phyloP scores from a whole-genome alignment of 495 filamentous ascomycete genomes.

The Rostrohypoxylon terebratum region DNA sequence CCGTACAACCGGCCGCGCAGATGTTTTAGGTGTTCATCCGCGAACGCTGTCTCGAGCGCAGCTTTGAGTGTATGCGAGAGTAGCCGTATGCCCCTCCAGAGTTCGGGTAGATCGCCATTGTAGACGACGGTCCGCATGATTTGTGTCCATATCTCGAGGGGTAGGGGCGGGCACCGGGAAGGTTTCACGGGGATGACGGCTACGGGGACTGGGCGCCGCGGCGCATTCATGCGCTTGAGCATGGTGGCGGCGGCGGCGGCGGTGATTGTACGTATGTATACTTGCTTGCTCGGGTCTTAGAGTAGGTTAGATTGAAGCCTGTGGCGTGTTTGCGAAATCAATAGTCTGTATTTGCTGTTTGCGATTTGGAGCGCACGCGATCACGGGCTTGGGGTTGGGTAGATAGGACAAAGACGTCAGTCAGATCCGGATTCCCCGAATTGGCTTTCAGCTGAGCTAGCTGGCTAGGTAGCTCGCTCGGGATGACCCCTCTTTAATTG shows the following conservation, averaged over 20 bases:
- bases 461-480: neutral
- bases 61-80: slow-evolving; percentile 35
- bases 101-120: slow-evolving; percentile 25
- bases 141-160: slow-evolving; percentile 39
- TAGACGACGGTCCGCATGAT: slow-evolving; percentile 29
- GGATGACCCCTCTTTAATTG: slow-evolving; percentile 6
- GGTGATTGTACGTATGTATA: neutral
- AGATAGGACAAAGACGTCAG: slow-evolving; percentile 15
- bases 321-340: neutral
- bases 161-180: slow-evolving; percentile 33
- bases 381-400: slow-evolving; percentile 3
- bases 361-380: slow-evolving; percentile 1
- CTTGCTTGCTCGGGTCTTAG: neutral
- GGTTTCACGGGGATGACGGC: neutral
- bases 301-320: neutral
- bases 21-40: slow-evolving; percentile 31
- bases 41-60: slow-evolving; percentile 32
- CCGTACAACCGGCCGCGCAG: slow-evolving; percentile 31
- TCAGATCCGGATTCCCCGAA: slow-evolving; percentile 3
- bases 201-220: neutral
- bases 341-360: neutral
- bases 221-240: slow-evolving; percentile 28
- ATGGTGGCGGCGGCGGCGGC: neutral
- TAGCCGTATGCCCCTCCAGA: slow-evolving; percentile 26
- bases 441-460: neutral